phyloP scores from a whole-genome alignment of 257 asterid genomes.

The Coffea eugenioides region DNA sequence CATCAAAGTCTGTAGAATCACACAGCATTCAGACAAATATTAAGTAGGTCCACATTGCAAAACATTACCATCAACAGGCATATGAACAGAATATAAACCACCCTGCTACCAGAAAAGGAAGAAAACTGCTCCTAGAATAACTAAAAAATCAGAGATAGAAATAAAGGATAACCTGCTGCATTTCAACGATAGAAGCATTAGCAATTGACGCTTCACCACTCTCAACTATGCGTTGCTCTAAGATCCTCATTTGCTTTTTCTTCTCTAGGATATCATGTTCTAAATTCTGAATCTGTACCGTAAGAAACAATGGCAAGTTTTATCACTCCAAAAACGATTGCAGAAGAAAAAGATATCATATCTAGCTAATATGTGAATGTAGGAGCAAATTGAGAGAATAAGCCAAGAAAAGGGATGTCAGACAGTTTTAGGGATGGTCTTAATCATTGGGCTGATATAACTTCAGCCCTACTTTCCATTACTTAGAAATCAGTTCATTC shows the following conservation, averaged over 20 bases:
- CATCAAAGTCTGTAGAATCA: slow-evolving; percentile 57
- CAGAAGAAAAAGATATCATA: background rate
- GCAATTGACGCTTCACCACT: slow-evolving; percentile 81
- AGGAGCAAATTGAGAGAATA: background rate
- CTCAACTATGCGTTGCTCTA: slow-evolving; percentile 85
- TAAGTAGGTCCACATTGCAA: background rate
- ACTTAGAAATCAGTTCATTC: background rate
- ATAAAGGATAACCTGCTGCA: slow-evolving; percentile 77
- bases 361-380: background rate
- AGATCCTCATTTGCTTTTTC: slow-evolving; percentile 68
- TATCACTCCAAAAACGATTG: background rate
- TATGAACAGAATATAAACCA: slow-evolving; percentile 15
- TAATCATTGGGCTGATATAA: background rate
- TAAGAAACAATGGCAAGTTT: background rate
- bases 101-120: slow-evolving; percentile 9
- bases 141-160: slow-evolving; percentile 4
- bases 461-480: background rate
- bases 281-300: slow-evolving; percentile 68
- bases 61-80: background rate
- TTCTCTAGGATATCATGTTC: slow-evolving; percentile 88
- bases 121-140: background rate
- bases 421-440: background rate
- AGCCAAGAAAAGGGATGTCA: background rate
- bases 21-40: background rate
- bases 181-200: slow-evolving; percentile 77